Evolutionary conservation across 202 grass and related monocot species (phyloP).

Genomic region (Brachypodium distachyon): DNA sequence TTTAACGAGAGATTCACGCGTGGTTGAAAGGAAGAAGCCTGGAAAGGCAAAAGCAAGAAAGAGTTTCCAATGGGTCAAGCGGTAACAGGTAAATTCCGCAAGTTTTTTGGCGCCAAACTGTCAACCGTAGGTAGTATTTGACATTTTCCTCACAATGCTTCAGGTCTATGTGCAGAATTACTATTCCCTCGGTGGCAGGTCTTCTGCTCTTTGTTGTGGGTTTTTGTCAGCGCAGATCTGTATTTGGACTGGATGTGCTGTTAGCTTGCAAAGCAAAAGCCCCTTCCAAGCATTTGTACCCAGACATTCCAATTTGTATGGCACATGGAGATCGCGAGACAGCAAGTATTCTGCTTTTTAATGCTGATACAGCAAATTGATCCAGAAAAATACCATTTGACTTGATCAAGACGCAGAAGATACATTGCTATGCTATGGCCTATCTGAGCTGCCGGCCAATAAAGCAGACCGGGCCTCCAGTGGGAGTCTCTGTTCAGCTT

Average conservation of each 20-base stretch:
- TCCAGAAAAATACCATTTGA: slow-evolving; percentile 8
- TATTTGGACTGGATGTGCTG: slow-evolving; percentile 10
- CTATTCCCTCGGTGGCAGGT: background rate
- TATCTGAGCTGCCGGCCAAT: slow-evolving; percentile 5
- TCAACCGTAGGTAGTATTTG: background rate
- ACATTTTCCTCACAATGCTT: background rate
- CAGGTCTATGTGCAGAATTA: background rate
- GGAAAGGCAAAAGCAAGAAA: slow-evolving; percentile 97
- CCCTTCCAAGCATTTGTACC: background rate
- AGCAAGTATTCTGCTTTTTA: background rate
- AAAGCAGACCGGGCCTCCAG: background rate
- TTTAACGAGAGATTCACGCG: slow-evolving; percentile 81
- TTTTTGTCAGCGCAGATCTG: slow-evolving; percentile 1
- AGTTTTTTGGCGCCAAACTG: background rate
- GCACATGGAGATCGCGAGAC: background rate
- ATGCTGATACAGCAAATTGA: slow-evolving; percentile 4
- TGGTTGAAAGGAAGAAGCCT: slow-evolving; percentile 89
- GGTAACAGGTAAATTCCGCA: slow-evolving; percentile 52
- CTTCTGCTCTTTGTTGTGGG: slow-evolving; percentile 2
- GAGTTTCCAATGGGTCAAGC: slow-evolving; percentile 99
- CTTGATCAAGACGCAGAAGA: slow-evolving; percentile 1
- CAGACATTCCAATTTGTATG: background rate
- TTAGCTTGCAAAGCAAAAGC: background rate
- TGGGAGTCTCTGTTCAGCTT: background rate
- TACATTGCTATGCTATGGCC: background rate